phyloP scores from a whole-genome alignment of 805 yeast genomes.

The Yarrowia hollandica region DNA sequence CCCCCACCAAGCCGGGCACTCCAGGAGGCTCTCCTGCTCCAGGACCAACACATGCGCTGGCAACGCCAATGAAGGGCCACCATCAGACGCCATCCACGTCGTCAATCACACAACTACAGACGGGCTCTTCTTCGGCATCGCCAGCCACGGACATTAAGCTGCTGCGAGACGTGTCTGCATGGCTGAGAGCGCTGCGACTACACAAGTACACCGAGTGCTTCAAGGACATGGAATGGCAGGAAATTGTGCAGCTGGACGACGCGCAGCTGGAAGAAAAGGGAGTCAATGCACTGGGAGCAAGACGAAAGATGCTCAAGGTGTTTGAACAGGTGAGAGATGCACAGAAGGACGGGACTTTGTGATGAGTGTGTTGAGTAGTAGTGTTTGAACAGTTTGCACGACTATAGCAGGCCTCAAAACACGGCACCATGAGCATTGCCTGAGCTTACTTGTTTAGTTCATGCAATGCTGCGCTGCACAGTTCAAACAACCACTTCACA shows the following conservation, averaged over 20 bases:
- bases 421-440: neutral
- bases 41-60: neutral
- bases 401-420: too few species aligned
- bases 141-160: conserved; percentile 35
- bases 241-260: conserved; percentile 70
- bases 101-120: neutral
- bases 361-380: neutral
- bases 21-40: conserved; percentile 24
- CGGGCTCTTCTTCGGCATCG: conserved; percentile 39
- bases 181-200: conserved; percentile 85
- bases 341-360: conserved; percentile 41
- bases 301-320: conserved; percentile 89
- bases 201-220: conserved; percentile 92
- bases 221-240: conserved; percentile 73
- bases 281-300: conserved; percentile 91
- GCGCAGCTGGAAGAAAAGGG: conserved; percentile 72
- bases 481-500: too few species aligned
- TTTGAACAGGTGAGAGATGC: conserved; percentile 76
- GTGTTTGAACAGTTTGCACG: neutral
- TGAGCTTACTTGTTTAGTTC: too few species aligned
- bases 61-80: conserved; percentile 14
- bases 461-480: too few species aligned
- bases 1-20: conserved; percentile 14
- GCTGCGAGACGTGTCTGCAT: conserved; percentile 78
- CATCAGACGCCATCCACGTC: conserved; percentile 6